Evolutionary conservation across 495 filamentous ascomycete genomes (phyloP), one percentile per base, ranked within the genome.

Genomic region (Neurospora sublineolata): DNA sequence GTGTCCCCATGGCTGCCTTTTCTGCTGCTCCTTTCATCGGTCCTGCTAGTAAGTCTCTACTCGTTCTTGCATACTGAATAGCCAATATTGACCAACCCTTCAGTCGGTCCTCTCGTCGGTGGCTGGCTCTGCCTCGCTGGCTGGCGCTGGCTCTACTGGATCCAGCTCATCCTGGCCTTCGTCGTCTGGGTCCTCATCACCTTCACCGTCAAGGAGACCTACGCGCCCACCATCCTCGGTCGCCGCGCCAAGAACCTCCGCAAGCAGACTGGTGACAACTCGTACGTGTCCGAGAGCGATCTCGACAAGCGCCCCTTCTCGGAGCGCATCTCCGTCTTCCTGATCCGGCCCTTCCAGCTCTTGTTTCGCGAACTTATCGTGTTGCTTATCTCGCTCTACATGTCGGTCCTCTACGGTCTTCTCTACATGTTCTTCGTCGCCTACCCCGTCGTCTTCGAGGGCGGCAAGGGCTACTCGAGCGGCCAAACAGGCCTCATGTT

Each of bases 111-210:
- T 11, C 85, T 96, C 8, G 84, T 89, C 33, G 92, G 93, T 79
- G 93, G 93, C 52, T 93, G 89, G 79, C 80, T 95, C 7, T 83
- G 84, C 14, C 85, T 85, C 4, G 81, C 82, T 0, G 90, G 90
- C 69, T 96, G 93, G 93, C 83, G 91, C 71, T 96, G 92, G 92
- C 84, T 94, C 3, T 94, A 94, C 83, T 94, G 91, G 91, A 84
- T 94, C 71, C 91, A 92, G 70, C 80, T 93, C 20, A 94, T 94
- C 73, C 72, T 93, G 39, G 76, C 89, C 67, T 87, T 86, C 46
- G 79, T 89, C 67, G 84, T 89, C 67, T 94, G 89, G 86, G 72
- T 89, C 30, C 72, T 92, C 68, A 91, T 94, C 78, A 89, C 88
- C 18, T 92, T 94, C 81, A 93, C 91, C 37, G 90, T 94, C 4